Conservation (phyloP, 1,139 yeast species). For the Pichia sp. region DNA sequence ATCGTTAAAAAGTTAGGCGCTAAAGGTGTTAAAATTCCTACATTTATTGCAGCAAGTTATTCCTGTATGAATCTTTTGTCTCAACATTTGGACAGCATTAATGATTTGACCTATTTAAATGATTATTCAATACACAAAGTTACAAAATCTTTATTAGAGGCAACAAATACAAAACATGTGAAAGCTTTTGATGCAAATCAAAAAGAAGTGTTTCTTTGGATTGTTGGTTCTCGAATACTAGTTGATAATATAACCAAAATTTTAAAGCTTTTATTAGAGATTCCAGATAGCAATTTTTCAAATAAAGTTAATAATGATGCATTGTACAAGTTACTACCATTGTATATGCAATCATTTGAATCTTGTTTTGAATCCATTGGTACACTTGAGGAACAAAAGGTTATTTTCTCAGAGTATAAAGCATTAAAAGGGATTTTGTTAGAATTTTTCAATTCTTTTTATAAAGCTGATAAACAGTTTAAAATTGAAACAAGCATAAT, state of each 20-base stretch:
- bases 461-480: conserved; percentile 1
- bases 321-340: conserved; percentile 39
- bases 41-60: conserved; percentile 60
- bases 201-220: conserved; percentile 34
- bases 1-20: conserved; percentile 34
- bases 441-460: conserved; percentile 30
- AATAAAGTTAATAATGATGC: conserved; percentile 23
- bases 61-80: conserved; percentile 40
- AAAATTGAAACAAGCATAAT: conserved; percentile 25
- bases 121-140: conserved; percentile 42
- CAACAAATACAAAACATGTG: conserved; percentile 23
- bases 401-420: conserved; percentile 44
- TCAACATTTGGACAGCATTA: conserved; percentile 31
- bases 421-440: conserved; percentile 39
- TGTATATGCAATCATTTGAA: conserved; percentile 39
- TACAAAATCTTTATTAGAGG: conserved; percentile 36
- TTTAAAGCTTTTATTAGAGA: conserved; percentile 23
- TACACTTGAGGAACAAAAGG: conserved; percentile 36
- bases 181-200: not conserved
- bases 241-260: conserved; percentile 24
- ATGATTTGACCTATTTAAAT: conserved; percentile 34
- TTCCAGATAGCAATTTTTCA: conserved; percentile 23
- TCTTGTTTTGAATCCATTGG: conserved; percentile 33
- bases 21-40: conserved; percentile 38
- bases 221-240: conserved; percentile 33